phyloP scores from a whole-genome alignment of 768 basidiomycete genomes.

The Tremella mesenterica region DNA sequence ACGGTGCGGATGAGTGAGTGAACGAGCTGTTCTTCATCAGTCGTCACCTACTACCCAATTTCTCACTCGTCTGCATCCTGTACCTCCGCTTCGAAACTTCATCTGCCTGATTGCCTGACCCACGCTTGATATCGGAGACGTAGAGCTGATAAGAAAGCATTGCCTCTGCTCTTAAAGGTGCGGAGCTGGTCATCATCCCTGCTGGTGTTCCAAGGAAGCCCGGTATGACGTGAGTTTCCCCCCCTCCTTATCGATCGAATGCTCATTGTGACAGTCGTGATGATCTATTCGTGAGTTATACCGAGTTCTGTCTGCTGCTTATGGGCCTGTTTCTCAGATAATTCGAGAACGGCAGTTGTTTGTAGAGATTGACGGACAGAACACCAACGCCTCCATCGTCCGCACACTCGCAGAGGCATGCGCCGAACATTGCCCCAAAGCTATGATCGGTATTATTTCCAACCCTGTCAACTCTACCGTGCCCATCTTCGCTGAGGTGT shows the following conservation, averaged over 20 bases:
- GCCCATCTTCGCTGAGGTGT: conserved; percentile 87
- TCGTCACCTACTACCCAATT: not conserved
- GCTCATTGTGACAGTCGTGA: conserved; percentile 24
- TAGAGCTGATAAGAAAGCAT: conserved; percentile 15
- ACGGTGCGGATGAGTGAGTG: conserved; percentile 38
- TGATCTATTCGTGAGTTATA: conserved; percentile 53
- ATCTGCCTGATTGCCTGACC: not conserved
- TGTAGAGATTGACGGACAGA: conserved; percentile 13
- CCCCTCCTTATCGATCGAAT: not conserved
- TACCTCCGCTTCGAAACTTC: not conserved
- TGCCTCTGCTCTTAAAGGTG: conserved; percentile 70
- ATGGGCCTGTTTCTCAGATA: not conserved
- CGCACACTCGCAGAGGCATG: conserved; percentile 85
- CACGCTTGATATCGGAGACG: not conserved
- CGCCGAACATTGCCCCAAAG: conserved; percentile 73
- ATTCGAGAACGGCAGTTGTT: no score
- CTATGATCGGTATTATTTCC: conserved; percentile 90
- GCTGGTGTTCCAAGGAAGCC: conserved; percentile 90
- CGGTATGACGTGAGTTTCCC: conserved; percentile 44
- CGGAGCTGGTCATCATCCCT: conserved; percentile 86
- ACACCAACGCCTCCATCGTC: conserved; percentile 98
- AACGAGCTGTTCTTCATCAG: not conserved
- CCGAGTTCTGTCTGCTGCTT: no score
- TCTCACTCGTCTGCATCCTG: not conserved
- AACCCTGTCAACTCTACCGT: conserved; percentile 99